Evolutionary conservation across 2,329 filamentous ascomycete species (phyloP).

Genomic region (Cadophora sp.): DNA sequence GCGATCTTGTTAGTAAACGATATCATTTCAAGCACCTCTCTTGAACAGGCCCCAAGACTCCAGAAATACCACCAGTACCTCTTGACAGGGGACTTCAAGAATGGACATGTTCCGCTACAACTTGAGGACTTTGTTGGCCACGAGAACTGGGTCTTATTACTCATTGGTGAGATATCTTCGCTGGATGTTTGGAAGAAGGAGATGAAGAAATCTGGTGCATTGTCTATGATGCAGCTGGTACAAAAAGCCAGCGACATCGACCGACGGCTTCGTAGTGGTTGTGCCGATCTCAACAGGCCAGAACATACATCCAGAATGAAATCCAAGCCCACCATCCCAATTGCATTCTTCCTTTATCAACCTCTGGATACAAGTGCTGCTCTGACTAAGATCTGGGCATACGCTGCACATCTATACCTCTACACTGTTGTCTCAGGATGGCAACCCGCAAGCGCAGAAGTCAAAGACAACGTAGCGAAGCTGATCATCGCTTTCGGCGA

Average conservation of each 20-base stretch:
- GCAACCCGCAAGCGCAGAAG: slow-evolving; percentile 31
- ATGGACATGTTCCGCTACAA: slow-evolving; percentile 42
- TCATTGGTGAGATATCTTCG: slow-evolving; percentile 57
- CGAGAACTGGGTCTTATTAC: slow-evolving; percentile 60
- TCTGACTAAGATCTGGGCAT: slow-evolving; percentile 26
- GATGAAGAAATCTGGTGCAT: slow-evolving; percentile 47
- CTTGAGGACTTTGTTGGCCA: slow-evolving; percentile 60
- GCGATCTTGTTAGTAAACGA: slow-evolving; percentile 56
- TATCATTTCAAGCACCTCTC: slow-evolving; percentile 55
- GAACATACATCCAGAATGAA: neutral
- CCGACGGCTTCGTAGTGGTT: slow-evolving; percentile 26
- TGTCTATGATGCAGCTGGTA: slow-evolving; percentile 46
- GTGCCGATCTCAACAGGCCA: neutral
- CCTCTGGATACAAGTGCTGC: too few relatives aligned
- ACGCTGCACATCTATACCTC: slow-evolving; percentile 35
- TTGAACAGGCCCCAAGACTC: slow-evolving; percentile 50
- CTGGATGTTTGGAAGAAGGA: slow-evolving; percentile 61
- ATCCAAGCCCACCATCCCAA: neutral
- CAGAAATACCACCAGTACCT: slow-evolving; percentile 49
- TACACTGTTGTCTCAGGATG: slow-evolving; percentile 35
- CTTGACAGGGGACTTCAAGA: slow-evolving; percentile 40
- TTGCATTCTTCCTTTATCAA: neutral
- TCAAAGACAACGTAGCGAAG: slow-evolving; percentile 30
- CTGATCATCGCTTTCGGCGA: slow-evolving; percentile 28
- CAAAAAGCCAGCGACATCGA: slow-evolving; percentile 50